Conservation (phyloP, 495 filamentous ascomycete species). For the Delitschia confertaspora region DNA sequence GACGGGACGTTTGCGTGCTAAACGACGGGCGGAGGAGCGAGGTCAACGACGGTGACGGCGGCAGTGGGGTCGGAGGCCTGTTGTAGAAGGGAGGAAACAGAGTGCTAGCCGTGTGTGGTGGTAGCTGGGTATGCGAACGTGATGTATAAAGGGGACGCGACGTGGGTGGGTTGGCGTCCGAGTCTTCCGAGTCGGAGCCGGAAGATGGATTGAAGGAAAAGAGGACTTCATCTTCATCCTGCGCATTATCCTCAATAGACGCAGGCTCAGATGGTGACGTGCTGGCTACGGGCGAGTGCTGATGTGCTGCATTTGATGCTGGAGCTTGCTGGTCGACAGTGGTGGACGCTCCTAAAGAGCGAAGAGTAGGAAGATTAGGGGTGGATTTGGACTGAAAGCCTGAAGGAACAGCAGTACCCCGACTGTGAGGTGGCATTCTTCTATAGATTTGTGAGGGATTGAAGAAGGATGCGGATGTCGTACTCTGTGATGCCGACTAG, state of each 20-base stretch:
- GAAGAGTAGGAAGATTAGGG: slow-evolving; percentile 34
- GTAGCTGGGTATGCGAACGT: slow-evolving; percentile 31
- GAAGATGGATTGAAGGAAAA: slow-evolving; percentile 9
- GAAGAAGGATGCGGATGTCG: background rate
- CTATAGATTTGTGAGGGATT: background rate
- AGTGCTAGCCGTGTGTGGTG: slow-evolving; percentile 16
- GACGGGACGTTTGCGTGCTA: slow-evolving; percentile 60
- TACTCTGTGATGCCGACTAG: no score
- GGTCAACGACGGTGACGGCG: slow-evolving; percentile 89
- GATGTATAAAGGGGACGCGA: slow-evolving; percentile 26
- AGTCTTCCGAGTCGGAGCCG: slow-evolving; percentile 19
- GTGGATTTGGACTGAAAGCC: slow-evolving; percentile 36
- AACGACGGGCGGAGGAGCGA: slow-evolving; percentile 77
- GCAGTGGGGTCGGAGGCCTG: slow-evolving; percentile 55
- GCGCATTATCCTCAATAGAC: slow-evolving; percentile 29
- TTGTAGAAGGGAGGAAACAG: slow-evolving; percentile 43
- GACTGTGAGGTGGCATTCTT: slow-evolving; percentile 34
- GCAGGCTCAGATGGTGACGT: slow-evolving; percentile 31
- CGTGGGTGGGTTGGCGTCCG: slow-evolving; percentile 17
- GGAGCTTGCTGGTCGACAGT: slow-evolving; percentile 6
- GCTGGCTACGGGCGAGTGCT: slow-evolving; percentile 19
- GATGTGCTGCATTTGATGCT: slow-evolving; percentile 1
- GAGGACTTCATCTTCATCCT: slow-evolving; percentile 23
- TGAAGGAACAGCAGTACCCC: slow-evolving; percentile 28
- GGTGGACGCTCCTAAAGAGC: slow-evolving; percentile 16